A percentile compares a stretch with the other conserved stretches of the same genome.
Conservation (phyloP, 2,329 filamentous ascomycete genomes). For the Pseudocercospora crystallina region DNA sequence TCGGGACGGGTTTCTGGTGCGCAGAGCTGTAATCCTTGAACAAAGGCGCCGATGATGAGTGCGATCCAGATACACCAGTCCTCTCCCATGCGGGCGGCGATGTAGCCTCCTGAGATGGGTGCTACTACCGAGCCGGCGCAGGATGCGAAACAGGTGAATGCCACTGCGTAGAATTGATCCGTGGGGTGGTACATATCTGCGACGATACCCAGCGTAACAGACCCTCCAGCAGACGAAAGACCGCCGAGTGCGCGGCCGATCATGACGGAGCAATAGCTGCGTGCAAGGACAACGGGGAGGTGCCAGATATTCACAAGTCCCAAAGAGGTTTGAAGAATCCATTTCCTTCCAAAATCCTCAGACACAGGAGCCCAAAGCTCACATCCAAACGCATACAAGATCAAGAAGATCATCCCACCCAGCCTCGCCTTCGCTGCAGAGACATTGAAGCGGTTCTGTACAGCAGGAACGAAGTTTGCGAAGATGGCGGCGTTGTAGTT, state of each 20-base stretch:
- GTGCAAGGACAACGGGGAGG: slow-evolving; percentile 54
- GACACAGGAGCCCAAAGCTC: slow-evolving; percentile 88
- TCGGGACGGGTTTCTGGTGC: slow-evolving; percentile 72
- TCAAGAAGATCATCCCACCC: slow-evolving; percentile 75
- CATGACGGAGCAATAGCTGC: slow-evolving; percentile 44
- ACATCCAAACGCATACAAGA: slow-evolving; percentile 81
- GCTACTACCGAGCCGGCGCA: slow-evolving; percentile 34
- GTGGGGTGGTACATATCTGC: slow-evolving; percentile 62
- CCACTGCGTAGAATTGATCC: slow-evolving; percentile 59
- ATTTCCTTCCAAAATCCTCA: slow-evolving; percentile 77
- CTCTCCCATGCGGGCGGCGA: slow-evolving; percentile 57
- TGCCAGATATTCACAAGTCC: slow-evolving; percentile 78
- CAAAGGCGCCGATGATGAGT: slow-evolving; percentile 70
- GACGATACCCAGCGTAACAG: slow-evolving; percentile 64
- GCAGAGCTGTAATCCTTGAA: slow-evolving; percentile 59
- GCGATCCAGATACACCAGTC: slow-evolving; percentile 83
- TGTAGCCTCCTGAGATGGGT: slow-evolving; percentile 35
- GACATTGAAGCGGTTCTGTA: slow-evolving; percentile 65
- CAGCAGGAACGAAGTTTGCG: slow-evolving; percentile 57
- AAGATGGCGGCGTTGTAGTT: slow-evolving; percentile 57
- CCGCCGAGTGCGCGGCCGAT: slow-evolving; percentile 51
- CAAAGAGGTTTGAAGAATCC: slow-evolving; percentile 70
- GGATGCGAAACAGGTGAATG: slow-evolving; percentile 49
- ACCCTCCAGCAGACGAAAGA: slow-evolving; percentile 58
- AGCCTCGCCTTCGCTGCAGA: slow-evolving; percentile 67